phyloP scores from a whole-genome alignment of 768 basidiomycete species.

The Coprinopsis marcescibilis region DNA sequence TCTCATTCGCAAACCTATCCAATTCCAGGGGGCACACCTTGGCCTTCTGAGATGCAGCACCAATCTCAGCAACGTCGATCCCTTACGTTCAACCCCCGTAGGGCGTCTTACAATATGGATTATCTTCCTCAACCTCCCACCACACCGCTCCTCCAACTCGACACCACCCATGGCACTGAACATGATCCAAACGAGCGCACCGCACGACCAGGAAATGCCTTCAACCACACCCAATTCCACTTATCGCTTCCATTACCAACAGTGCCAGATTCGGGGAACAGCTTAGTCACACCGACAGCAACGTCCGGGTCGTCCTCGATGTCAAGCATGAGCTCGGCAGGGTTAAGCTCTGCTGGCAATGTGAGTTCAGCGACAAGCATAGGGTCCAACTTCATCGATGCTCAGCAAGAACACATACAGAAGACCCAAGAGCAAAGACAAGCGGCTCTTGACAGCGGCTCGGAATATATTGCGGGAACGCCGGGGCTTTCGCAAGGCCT shows the following conservation, averaged over 20 bases:
- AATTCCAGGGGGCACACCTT: slow-evolving; percentile 19
- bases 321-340: slow-evolving; percentile 8
- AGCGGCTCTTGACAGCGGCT: slow-evolving; percentile 4
- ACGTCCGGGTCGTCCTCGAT: slow-evolving; percentile 11
- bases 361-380: slow-evolving; percentile 12
- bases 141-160: slow-evolving; percentile 31
- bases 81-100: slow-evolving; percentile 9
- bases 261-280: slow-evolving; percentile 7
- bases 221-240: slow-evolving; percentile 40
- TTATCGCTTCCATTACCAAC: slow-evolving; percentile 12
- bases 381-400: slow-evolving; percentile 3
- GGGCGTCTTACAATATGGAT: slow-evolving; percentile 12
- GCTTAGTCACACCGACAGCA: slow-evolving; percentile 8
- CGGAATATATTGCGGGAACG: slow-evolving; percentile 14
- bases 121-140: slow-evolving; percentile 16
- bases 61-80: slow-evolving; percentile 4
- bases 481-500: slow-evolving; percentile 37
- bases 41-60: slow-evolving; percentile 17
- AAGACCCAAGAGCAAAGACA: neutral
- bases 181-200: slow-evolving; percentile 43
- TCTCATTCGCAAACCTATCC: slow-evolving; percentile 24
- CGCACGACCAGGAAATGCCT: slow-evolving; percentile 43
- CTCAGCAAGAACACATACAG: slow-evolving; percentile 8
- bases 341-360: slow-evolving; percentile 13
- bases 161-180: slow-evolving; percentile 32